Conservation (phyloP, 495 filamentous ascomycete species). For the Annulohypoxylon bovei region DNA sequence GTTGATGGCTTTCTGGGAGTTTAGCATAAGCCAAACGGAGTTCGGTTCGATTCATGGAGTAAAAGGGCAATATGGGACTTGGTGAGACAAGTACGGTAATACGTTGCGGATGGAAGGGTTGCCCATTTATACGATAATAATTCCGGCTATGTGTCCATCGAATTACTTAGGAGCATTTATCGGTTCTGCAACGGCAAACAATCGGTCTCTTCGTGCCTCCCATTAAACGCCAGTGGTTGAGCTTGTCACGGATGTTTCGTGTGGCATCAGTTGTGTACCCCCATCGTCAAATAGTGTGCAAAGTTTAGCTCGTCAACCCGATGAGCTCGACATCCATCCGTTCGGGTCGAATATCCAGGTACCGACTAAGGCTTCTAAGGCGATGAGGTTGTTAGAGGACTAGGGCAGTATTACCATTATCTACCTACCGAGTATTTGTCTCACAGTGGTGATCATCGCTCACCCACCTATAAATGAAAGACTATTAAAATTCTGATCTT, state of each 20-base stretch:
- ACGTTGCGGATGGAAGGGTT: neutral
- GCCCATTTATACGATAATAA: neutral
- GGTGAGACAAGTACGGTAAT: neutral
- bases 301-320: neutral
- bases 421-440: neutral
- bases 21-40: slow-evolving; percentile 26
- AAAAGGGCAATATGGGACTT: neutral
- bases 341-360: neutral
- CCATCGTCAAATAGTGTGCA: neutral
- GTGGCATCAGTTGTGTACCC: neutral
- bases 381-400: neutral
- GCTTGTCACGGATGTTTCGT: neutral
- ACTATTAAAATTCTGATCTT: neutral
- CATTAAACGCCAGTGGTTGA: neutral
- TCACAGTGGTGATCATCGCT: neutral
- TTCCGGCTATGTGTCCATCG: neutral
- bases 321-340: neutral
- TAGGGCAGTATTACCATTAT: neutral
- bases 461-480: neutral
- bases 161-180: neutral
- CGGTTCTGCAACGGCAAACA: neutral
- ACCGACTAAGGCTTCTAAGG: neutral
- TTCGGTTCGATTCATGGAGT: slow-evolving; percentile 26
- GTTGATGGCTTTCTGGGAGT: neutral
- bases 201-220: neutral